Evolutionary conservation across 768 basidiomycete species (phyloP), one percentile per base, ranked within the genome.

Genomic region (Xerocomus spinulosus): DNA sequence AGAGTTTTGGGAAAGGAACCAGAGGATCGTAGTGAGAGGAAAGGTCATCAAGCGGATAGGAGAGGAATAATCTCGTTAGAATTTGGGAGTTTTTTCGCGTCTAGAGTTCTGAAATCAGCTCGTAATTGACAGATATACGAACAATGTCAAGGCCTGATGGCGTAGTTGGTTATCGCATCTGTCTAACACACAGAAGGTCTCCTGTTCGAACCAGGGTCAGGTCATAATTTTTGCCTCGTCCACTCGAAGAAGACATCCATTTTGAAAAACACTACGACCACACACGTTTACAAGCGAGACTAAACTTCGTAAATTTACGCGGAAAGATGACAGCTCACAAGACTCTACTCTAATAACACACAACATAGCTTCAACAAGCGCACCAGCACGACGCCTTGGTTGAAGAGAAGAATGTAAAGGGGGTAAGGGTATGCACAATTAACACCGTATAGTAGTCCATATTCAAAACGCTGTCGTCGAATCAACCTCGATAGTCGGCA

Each of bases 401-500:
- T 7, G 38, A 39, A 25, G 14, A 39, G 25, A 39, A 3, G 23
- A 14, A 13, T 4, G 23, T 8, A 9, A n/a, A n/a, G n/a, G 24
- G 20, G 29, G 36, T 42, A 21, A 42, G 41, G 58, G 58, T 59
- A 59, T 59, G 51, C 39, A 38, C 42, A 25, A 45, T 9, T 5
- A 29, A 47, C 43, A 29, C n/a, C 20, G 15, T 51, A 24, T 26
- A 26, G 35, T 14, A 42, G 43, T 52, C 43, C 46, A 18, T 9
- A 20, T 6, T 68, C 59, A 84, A 67, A 84, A 82, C 37, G 82
- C 75, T 18, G 90, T 87, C 41, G 91, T 94, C 56, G 92, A 91
- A 68, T 94, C 91, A 35, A 98, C 92, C 72, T 97, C 95, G 65
- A 98, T 97, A 41, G 94, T 96, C n/a, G 93, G 94, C 36, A 96